Conservation (phyloP, 1,139 yeast genomes). For the Yamadazyma triangularis region DNA sequence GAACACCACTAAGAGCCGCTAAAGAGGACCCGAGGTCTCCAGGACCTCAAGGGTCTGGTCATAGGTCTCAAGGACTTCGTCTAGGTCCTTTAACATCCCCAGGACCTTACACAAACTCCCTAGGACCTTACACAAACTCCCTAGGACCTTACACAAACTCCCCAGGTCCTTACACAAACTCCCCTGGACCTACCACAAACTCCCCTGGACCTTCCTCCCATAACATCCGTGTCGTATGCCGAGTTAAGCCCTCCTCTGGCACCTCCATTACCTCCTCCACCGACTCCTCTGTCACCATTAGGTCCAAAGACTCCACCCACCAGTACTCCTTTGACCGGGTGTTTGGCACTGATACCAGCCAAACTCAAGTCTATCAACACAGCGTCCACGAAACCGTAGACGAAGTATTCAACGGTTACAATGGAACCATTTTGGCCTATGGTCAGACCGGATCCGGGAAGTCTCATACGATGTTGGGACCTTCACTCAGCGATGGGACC, state of each 20-base stretch:
- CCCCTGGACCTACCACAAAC: too few species aligned
- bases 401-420: slow-evolving; percentile 73
- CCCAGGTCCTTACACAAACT: too few species aligned
- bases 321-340: slow-evolving; percentile 64
- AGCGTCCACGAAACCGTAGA: slow-evolving; percentile 57
- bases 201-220: background rate
- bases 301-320: slow-evolving; percentile 22
- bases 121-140: too few species aligned
- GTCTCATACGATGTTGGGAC: slow-evolving; percentile 83
- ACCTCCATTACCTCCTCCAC: slow-evolving; percentile 16
- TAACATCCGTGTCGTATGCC: slow-evolving; percentile 59
- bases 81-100: too few species aligned
- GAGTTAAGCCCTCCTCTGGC: slow-evolving; percentile 54
- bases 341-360: slow-evolving; percentile 48
- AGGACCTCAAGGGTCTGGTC: too few species aligned
- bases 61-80: too few species aligned
- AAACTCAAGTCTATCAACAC: slow-evolving; percentile 56
- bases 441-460: slow-evolving; percentile 92
- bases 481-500: slow-evolving; percentile 30
- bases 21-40: too few species aligned
- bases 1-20: too few species aligned
- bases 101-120: too few species aligned
- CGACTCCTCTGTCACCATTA: too few species aligned
- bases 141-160: too few species aligned
- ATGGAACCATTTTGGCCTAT: slow-evolving; percentile 81